Conservation (phyloP, 257 asterid species). For the Paraleonurus japonicus region DNA sequence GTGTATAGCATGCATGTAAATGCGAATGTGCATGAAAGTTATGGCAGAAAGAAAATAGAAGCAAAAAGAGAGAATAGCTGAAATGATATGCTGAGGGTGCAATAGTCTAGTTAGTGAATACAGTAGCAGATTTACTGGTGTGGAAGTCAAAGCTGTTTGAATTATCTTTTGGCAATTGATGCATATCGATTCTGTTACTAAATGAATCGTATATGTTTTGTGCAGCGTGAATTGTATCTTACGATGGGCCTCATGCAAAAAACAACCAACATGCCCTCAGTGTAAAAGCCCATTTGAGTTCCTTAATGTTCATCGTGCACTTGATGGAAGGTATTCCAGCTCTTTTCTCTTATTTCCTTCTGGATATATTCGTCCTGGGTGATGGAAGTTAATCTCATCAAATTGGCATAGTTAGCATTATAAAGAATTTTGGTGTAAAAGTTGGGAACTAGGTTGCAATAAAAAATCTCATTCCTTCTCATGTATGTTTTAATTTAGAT, state of each 20-base stretch:
- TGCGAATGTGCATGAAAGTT: not conserved
- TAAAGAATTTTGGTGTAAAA: not conserved
- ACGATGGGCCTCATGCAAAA: constrained; percentile 88
- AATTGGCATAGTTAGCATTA: not conserved
- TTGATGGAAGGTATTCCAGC: constrained; percentile 79
- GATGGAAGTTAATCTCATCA: not conserved
- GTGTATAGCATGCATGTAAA: not conserved
- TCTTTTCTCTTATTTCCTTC: not conserved
- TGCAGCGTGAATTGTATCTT: constrained; percentile 83
- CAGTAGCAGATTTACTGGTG: not conserved
- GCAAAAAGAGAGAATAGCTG: not conserved
- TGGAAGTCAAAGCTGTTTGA: constrained; percentile 11
- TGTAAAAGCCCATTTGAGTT: constrained; percentile 77
- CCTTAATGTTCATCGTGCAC: constrained; percentile 79
- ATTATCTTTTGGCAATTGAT: constrained; percentile 1
- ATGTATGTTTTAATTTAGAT: not conserved
- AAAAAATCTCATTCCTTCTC: not conserved
- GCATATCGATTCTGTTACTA: not conserved
- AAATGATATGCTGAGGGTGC: not conserved
- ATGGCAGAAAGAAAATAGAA: not conserved
- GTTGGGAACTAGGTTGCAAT: not conserved
- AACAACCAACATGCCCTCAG: constrained; percentile 82
- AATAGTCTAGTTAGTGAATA: not conserved
- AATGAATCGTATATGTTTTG: constrained; percentile 18
- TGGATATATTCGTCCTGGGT: not conserved